Evolutionary conservation across 2,329 filamentous ascomycete species (phyloP), one percentile per base, ranked within the genome.

Genomic region (Aspergillus brasiliensis): DNA sequence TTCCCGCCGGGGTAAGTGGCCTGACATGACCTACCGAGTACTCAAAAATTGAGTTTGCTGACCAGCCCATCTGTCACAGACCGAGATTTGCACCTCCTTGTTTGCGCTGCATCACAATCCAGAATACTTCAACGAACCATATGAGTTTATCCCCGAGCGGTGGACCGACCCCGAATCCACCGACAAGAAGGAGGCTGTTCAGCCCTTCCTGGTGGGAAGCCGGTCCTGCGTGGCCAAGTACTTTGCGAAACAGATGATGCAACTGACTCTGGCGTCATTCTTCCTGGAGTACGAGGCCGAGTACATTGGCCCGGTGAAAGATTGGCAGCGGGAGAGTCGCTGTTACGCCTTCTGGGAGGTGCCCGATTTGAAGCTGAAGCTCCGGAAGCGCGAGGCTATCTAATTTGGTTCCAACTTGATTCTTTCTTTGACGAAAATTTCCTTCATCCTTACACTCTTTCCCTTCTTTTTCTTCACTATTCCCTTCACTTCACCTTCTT

Each of bases 91-190:
- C 38, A 70, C 69, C 21, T 64, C 66, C 5, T 55, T 66, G 8
- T 77, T 71, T 56, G 63, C 70, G 2, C 56, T 76, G 23, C 72
- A 75, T 53, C 72, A 73, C 42, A 71, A 74, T 31, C 62, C 63
- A 8, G 64, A 64, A 6, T 73, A 75, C 54, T 75, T 71, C 60
- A 58, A 64, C 23, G 60, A 67, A 11, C 69, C 74, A 0, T 70
- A 65, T 51, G 53, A 58, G 3, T 77, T 71, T 51, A 60, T 63
- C 6, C 75, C 75, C 1, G 73, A 75, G 56, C 70, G 75, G 10
- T 76, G 74, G 74, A 66, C 74, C 8, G 57, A 69, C 15, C 54
- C 62, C 3, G 54, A 55, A 10, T 64, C 61, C 5, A 69, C 62
- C 3, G 68, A 69, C 60, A 57, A 59, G 21, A 68, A 65, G 47